Conservation (phyloP, 768 basidiomycete genomes). For the Rhizopogon vinicolor region DNA sequence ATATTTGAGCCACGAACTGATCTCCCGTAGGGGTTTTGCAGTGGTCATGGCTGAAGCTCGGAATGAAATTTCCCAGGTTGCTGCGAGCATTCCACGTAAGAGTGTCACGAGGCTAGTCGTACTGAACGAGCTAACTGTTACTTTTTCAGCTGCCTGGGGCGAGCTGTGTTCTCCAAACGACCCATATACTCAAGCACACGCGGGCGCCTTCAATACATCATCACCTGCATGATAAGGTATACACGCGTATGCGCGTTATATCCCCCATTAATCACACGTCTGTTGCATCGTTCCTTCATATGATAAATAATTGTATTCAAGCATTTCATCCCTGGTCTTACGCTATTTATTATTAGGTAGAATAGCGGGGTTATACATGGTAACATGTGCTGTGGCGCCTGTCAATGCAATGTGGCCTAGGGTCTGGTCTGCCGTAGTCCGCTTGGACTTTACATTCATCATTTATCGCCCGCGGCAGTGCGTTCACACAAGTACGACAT, state of each 20-base stretch:
- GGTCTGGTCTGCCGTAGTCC: too few species aligned
- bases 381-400: too few species aligned
- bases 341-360: too few species aligned
- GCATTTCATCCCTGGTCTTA: too few species aligned
- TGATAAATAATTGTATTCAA: too few species aligned
- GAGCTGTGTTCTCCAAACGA: constrained; percentile 10
- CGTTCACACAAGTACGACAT: too few species aligned
- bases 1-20: constrained; percentile 4
- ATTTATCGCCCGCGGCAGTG: too few species aligned
- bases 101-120: not conserved
- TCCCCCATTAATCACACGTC: not conserved
- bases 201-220: not conserved
- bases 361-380: too few species aligned
- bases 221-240: not conserved
- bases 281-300: not conserved
- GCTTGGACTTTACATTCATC: too few species aligned
- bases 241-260: not conserved
- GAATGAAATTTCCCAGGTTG: constrained; percentile 3
- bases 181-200: not conserved
- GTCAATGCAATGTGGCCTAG: too few species aligned
- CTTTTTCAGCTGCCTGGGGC: constrained; percentile 15
- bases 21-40: constrained; percentile 23
- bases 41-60: constrained; percentile 26
- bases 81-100: constrained; percentile 15
- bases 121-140: not conserved